These are phyloP conservation scores for Lodderomyces pseudojiufengensis DNA, from an alignment of 1,139 yeast genomes.

Conservation along the genomic window DNA sequence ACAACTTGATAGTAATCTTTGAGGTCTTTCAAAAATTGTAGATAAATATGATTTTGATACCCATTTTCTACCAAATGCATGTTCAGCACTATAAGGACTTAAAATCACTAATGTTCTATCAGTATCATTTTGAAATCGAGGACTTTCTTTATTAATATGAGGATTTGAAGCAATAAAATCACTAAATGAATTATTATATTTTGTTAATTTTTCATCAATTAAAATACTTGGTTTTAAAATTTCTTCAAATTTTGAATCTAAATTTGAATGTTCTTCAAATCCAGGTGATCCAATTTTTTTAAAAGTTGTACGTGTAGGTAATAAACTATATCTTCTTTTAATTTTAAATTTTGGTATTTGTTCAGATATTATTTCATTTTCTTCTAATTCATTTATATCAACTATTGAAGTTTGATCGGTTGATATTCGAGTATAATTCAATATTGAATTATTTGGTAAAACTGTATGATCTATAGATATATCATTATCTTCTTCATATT, in stretches of 20 bases:
- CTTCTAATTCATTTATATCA: slow-evolving; percentile 35
- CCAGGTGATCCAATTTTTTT: slow-evolving; percentile 16
- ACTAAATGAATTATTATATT: slow-evolving; percentile 41
- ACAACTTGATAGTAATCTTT: slow-evolving; percentile 69
- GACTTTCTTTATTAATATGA: slow-evolving; percentile 51
- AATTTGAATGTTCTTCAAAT: slow-evolving; percentile 14
- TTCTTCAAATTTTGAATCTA: slow-evolving; percentile 22
- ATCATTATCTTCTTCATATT: slow-evolving; percentile 35
- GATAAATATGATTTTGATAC: slow-evolving; percentile 63
- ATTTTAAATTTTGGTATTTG: slow-evolving; percentile 40
- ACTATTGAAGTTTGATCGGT: slow-evolving; percentile 23
- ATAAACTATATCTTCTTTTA: slow-evolving; percentile 27
- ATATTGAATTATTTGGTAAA: slow-evolving; percentile 26
- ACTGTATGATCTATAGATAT: slow-evolving; percentile 44
- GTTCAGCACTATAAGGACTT: slow-evolving; percentile 61
- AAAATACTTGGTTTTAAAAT: slow-evolving; percentile 31
- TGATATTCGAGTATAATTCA: slow-evolving; percentile 22
- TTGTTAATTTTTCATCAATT: slow-evolving; percentile 34
- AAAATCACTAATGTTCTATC: slow-evolving; percentile 53
- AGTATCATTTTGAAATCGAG: slow-evolving; percentile 38
- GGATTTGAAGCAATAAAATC: slow-evolving; percentile 53
- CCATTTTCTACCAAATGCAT: slow-evolving; percentile 75
- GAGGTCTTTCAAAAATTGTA: slow-evolving; percentile 82
- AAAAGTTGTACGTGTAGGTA: slow-evolving; percentile 18
- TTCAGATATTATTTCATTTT: slow-evolving; percentile 27